Evolutionary conservation across 2,329 filamentous ascomycete species (phyloP).

Genomic region (Didymella lethalis): DNA sequence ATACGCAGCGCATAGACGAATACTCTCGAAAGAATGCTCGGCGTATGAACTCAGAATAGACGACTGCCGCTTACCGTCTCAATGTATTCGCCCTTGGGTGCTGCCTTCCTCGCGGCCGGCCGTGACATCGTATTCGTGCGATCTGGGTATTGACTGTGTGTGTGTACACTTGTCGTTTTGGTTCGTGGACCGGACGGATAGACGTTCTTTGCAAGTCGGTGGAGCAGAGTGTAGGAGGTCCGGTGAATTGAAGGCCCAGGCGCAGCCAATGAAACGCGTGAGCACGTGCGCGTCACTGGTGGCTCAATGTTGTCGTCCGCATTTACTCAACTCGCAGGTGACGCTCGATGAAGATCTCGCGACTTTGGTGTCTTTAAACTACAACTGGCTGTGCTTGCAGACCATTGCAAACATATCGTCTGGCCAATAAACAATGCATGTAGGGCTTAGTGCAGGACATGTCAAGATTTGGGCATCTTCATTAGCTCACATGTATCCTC

Average conservation of each 20-base stretch:
- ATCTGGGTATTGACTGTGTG: neutral
- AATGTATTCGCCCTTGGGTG: slow-evolving; percentile 90
- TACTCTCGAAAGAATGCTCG: neutral
- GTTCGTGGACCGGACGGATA: neutral
- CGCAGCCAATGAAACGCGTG: slow-evolving; percentile 24
- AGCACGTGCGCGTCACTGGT: slow-evolving; percentile 10
- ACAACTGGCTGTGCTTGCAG: neutral
- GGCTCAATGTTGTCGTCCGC: neutral
- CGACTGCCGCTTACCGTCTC: slow-evolving; percentile 73
- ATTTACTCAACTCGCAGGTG: neutral
- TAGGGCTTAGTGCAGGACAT: neutral
- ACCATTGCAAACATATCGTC: neutral
- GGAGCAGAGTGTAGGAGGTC: slow-evolving; percentile 8
- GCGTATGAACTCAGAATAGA: neutral
- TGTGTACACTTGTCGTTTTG: neutral
- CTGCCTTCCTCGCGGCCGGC: slow-evolving; percentile 60
- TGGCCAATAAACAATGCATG: neutral
- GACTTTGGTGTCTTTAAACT: neutral
- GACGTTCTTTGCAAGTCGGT: neutral
- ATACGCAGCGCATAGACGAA: neutral
- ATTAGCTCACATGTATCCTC: too few species aligned
- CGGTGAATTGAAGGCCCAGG: slow-evolving; percentile 14
- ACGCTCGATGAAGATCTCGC: neutral
- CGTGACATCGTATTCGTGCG: slow-evolving; percentile 49
- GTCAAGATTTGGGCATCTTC: neutral